These are phyloP conservation scores for Umbilicus rupestris DNA, from an alignment of 164 flowering plant species.

Conservation along the genomic window DNA sequence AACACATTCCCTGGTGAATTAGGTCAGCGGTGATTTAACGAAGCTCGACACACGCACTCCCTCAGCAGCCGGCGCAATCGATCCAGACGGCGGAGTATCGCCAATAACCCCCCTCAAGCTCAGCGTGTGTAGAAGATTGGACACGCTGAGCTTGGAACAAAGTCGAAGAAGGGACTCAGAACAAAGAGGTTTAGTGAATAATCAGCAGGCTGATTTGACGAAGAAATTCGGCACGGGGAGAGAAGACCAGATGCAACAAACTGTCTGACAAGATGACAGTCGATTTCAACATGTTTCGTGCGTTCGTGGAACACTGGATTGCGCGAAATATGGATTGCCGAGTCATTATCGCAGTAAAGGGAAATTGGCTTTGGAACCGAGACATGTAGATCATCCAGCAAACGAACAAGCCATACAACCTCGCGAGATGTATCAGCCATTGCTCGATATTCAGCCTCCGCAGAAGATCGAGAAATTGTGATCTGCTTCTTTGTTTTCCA, in stretches of 20 bases:
- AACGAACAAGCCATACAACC: background rate
- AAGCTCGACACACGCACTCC: no score
- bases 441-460: slow-evolving; percentile 1
- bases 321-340: background rate
- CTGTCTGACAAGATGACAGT: background rate
- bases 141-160: no score
- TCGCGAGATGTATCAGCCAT: background rate
- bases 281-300: slow-evolving; percentile 5
- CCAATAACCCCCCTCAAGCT: no score
- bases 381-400: background rate
- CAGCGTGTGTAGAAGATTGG: no score
- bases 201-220: background rate
- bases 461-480: background rate
- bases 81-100: no score
- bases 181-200: background rate
- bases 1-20: no score
- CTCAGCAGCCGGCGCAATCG: no score
- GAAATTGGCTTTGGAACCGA: background rate
- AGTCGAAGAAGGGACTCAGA: background rate
- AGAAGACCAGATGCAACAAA: background rate
- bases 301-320: slow-evolving; percentile 6
- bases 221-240: background rate
- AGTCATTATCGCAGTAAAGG: background rate
- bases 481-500: slow-evolving; percentile 6
- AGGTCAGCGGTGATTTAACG: no score